Evolutionary conservation across 2,329 filamentous ascomycete species (phyloP).

Genomic region (Neurospora sp.): DNA sequence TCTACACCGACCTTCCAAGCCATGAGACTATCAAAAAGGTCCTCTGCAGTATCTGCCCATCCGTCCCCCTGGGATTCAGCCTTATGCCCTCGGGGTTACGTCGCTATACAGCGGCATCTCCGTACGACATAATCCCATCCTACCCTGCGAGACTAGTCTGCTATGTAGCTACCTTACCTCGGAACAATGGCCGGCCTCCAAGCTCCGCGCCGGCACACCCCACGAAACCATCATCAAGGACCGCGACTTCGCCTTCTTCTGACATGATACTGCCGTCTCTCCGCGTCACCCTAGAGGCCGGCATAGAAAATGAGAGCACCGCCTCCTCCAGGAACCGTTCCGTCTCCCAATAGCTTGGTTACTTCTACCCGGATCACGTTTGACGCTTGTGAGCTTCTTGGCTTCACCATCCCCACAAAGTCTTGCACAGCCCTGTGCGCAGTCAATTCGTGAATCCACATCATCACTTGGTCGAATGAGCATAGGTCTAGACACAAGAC

Average conservation of each 20-base stretch:
- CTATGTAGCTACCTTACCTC: background rate
- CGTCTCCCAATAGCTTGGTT: background rate
- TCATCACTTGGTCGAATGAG: background rate
- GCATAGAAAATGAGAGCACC: background rate
- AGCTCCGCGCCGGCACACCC: background rate
- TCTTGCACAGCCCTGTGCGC: background rate
- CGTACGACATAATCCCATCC: background rate
- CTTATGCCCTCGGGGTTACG: background rate
- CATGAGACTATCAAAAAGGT: background rate
- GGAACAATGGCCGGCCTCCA: background rate
- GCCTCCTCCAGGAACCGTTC: background rate
- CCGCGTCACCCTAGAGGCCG: background rate
- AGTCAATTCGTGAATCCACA: background rate
- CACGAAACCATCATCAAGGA: background rate
- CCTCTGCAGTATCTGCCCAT: background rate
- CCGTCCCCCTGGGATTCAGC: background rate
- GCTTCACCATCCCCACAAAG: background rate
- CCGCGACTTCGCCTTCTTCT: background rate
- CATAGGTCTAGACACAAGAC: background rate
- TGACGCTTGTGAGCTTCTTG: background rate
- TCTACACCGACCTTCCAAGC: conserved; percentile 3
- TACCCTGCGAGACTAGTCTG: background rate
- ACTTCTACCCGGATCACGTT: background rate
- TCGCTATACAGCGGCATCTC: background rate
- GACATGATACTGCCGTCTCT: background rate